Percentiles rank a stretch among this genome's conserved stretches.
These are phyloP conservation scores for Mycena indigotica DNA, from an alignment of 768 basidiomycete species.

Conservation along the genomic window DNA sequence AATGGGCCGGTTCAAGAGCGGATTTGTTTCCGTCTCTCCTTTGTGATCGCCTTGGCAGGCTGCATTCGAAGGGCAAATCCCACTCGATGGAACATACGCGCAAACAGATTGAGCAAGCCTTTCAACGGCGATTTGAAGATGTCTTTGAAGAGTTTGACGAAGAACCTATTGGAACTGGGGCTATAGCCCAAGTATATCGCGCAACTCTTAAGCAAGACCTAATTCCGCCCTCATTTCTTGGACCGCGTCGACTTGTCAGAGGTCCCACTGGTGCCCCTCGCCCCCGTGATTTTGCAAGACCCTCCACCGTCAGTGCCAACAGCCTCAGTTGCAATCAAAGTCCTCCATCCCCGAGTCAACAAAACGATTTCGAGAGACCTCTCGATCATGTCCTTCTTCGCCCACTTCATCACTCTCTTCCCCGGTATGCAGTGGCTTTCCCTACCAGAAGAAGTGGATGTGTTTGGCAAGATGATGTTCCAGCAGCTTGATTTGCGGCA, in stretches of 20 bases:
- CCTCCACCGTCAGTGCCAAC: slow-evolving; percentile 77
- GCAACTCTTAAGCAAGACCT: slow-evolving; percentile 83
- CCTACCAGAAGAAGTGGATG: slow-evolving; percentile 89
- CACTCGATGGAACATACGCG: slow-evolving; percentile 84
- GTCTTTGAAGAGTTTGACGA: slow-evolving; percentile 91
- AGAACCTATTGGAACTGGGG: slow-evolving; percentile 92
- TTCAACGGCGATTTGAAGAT: slow-evolving; percentile 79
- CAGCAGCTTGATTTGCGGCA: slow-evolving; percentile 89
- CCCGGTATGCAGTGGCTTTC: slow-evolving; percentile 98
- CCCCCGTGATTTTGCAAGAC: slow-evolving; percentile 59
- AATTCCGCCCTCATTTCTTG: slow-evolving; percentile 81
- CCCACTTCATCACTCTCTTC: slow-evolving; percentile 69
- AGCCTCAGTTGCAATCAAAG: slow-evolving; percentile 91
- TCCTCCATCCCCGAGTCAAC: slow-evolving; percentile 85
- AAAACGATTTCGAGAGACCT: slow-evolving; percentile 88
- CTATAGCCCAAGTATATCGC: slow-evolving; percentile 97
- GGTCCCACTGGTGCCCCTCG: slow-evolving; percentile 48
- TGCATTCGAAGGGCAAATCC: slow-evolving; percentile 86
- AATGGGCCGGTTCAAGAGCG: slow-evolving; percentile 96
- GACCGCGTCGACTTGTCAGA: slow-evolving; percentile 64
- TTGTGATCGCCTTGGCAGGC: slow-evolving; percentile 79
- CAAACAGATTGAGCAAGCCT: slow-evolving; percentile 78
- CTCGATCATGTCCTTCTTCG: slow-evolving; percentile 94
- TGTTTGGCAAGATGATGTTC: slow-evolving; percentile 96
- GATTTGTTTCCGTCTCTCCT: slow-evolving; percentile 89